phyloP scores from a whole-genome alignment of 176 grass and related monocot genomes.

The Juncus inflexus region DNA sequence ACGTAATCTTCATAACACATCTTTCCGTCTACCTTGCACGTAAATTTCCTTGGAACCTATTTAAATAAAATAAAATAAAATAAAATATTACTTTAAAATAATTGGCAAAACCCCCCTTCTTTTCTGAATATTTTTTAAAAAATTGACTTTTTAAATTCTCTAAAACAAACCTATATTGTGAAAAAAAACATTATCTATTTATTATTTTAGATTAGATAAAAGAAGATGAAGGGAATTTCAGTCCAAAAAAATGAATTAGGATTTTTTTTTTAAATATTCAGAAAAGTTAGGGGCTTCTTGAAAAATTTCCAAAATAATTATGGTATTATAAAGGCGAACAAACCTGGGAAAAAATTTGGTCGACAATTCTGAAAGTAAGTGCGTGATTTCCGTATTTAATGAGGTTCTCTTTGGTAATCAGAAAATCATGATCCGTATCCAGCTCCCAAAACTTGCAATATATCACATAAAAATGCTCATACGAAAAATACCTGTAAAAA shows the following conservation, averaged over 20 bases:
- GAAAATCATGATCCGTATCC: slow-evolving; percentile 91
- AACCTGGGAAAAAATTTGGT: slow-evolving; percentile 94
- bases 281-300: too few relatives aligned
- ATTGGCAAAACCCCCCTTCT: too few relatives aligned
- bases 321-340: neutral
- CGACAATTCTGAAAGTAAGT: slow-evolving; percentile 95
- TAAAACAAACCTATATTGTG: too few relatives aligned
- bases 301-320: neutral
- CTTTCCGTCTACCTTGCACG: slow-evolving; percentile 71
- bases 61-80: slow-evolving; percentile 2
- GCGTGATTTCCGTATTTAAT: slow-evolving; percentile 97
- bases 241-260: neutral
- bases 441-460: slow-evolving; percentile 98
- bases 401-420: slow-evolving; percentile 95
- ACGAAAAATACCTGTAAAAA: slow-evolving; percentile 77
- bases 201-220: too few relatives aligned
- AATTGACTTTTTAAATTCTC: too few relatives aligned
- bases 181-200: too few relatives aligned
- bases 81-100: neutral
- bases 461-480: slow-evolving; percentile 98
- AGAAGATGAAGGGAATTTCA: too few relatives aligned
- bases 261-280: too few relatives aligned
- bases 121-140: too few relatives aligned
- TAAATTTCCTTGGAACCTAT: slow-evolving; percentile 93
- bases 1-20: slow-evolving; percentile 97